Evolutionary conservation across 1,284 basidiomycete genomes (phyloP), one percentile per base, ranked within the genome.

Genomic region (Ceratobasidium sp.): DNA sequence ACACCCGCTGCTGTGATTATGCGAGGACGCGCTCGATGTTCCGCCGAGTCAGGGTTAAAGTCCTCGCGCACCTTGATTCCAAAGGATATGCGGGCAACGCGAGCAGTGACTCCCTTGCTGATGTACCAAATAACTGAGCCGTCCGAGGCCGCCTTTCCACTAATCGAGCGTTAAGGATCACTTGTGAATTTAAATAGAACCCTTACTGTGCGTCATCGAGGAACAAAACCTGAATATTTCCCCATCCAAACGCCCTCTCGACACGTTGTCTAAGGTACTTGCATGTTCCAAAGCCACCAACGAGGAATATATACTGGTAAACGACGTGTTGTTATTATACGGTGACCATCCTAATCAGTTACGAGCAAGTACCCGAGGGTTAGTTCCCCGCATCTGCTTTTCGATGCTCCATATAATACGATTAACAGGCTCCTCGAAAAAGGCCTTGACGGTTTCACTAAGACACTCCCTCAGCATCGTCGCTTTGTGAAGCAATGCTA

Each of bases 231-330:
- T 32, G 42, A 34, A 27, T 40, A 1, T 32, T 45, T 20, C 27
- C 22, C 1, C 29, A 31, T 27, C 49, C 40, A 34, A 47, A 60
- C 29, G 34, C 42, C 13, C 43, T 31, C 17, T 15, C 38, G 13
- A 60, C 27, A n/a, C 43, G 42, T 27, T 34, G 43, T 22, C 57
- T 42, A 32, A 60, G 43, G 31, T 60, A 60, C 17, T 45, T 42
- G 17, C 57, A 47, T 10, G 42, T 20, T 29, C 57, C 57, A 60
- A 60, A 60, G n/a, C 57, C 57, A 12, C 57, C 57, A 49, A 60
- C 57, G 34, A 60, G 57, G 13, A 60, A 49, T 47, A 60, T 60
- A 17, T 60, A 60, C 57, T 60, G 7, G n/a, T n/a, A n/a, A n/a
- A n/a, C n/a, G n/a, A n/a, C n/a, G n/a, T n/a, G n/a, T n/a, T n/a